Evolutionary conservation across 768 basidiomycete species (phyloP).

Genomic region (Agrocybe praecox): DNA sequence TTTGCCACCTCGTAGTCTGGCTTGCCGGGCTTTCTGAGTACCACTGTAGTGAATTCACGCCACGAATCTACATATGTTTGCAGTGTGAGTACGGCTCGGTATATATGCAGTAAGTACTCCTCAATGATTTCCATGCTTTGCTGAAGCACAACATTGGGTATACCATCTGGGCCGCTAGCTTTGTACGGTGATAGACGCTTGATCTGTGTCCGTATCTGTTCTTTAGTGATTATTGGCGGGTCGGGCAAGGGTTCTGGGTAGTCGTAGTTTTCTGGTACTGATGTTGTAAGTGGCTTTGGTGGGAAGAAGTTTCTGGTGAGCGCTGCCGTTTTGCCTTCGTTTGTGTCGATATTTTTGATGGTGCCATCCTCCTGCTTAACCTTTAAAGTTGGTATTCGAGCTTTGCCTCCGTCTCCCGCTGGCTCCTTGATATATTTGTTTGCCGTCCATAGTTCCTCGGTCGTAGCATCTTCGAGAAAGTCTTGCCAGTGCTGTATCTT

Average conservation of each 20-base stretch:
- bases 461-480: slow-evolving; percentile 22
- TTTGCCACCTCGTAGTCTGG: slow-evolving; percentile 32
- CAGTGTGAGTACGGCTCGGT: slow-evolving; percentile 11
- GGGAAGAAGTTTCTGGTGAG: slow-evolving; percentile 16
- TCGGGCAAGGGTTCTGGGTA: slow-evolving; percentile 12
- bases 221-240: background rate
- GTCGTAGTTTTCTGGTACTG: background rate
- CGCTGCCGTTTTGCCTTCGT: slow-evolving; percentile 9
- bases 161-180: slow-evolving; percentile 24
- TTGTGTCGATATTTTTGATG: background rate
- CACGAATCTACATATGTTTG: slow-evolving; percentile 2
- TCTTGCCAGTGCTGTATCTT: slow-evolving; percentile 26
- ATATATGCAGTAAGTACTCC: slow-evolving; percentile 15
- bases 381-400: no score
- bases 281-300: background rate
- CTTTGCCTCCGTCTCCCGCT: slow-evolving; percentile 14
- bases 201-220: slow-evolving; percentile 2
- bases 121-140: slow-evolving; percentile 9
- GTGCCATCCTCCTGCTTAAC: no score
- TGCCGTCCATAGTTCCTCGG: slow-evolving; percentile 16
- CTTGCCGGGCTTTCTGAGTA: slow-evolving; percentile 37
- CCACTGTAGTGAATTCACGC: slow-evolving; percentile 25
- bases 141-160: slow-evolving; percentile 25
- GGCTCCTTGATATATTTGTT: slow-evolving; percentile 5
- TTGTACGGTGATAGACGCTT: slow-evolving; percentile 12